Conservation (phyloP, 768 basidiomycete species). For the Scleroderma citrinum region DNA sequence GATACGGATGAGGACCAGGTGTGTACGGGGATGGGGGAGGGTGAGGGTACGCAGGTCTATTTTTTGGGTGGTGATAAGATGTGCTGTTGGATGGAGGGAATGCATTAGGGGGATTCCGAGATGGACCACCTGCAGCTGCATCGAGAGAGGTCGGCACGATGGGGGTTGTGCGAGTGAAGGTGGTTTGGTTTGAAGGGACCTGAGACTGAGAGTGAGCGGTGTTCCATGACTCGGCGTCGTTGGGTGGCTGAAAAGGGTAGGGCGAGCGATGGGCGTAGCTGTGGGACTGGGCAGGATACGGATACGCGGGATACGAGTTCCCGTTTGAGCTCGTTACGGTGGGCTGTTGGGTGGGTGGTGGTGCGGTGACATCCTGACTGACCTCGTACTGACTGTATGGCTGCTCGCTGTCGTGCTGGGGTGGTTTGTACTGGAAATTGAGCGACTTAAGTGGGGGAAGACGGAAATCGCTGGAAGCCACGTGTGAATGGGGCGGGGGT, state of each 20-base stretch:
- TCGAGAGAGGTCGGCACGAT: slow-evolving; percentile 23
- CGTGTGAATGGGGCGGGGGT: slow-evolving; percentile 30
- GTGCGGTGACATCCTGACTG: slow-evolving; percentile 12
- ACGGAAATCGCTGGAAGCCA: slow-evolving; percentile 42
- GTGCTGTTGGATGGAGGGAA: slow-evolving; percentile 4
- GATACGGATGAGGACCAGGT: slow-evolving; percentile 10
- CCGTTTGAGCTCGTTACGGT: slow-evolving; percentile 9
- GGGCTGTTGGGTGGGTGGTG: neutral
- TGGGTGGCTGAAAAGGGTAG: slow-evolving; percentile 12
- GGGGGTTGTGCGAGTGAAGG: slow-evolving; percentile 23
- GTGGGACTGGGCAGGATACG: neutral
- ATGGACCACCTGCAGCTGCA: slow-evolving; percentile 3
- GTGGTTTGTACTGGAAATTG: slow-evolving; percentile 47
- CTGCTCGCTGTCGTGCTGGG: slow-evolving; percentile 17
- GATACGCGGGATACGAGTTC: slow-evolving; percentile 12
- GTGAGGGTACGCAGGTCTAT: slow-evolving; percentile 14
- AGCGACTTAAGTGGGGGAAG: slow-evolving; percentile 71
- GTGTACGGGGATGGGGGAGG: slow-evolving; percentile 14
- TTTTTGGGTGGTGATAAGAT: slow-evolving; percentile 12
- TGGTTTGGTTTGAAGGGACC: slow-evolving; percentile 7
- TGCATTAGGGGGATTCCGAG: slow-evolving; percentile 6
- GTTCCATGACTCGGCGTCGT: slow-evolving; percentile 10
- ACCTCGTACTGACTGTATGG: slow-evolving; percentile 15
- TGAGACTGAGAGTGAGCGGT: slow-evolving; percentile 17
- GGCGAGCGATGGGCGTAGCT: slow-evolving; percentile 10